Evolutionary conservation across 164 flowering plant species (phyloP), one percentile per base, ranked within the genome.

Genomic region (Taxillus chinensis): DNA sequence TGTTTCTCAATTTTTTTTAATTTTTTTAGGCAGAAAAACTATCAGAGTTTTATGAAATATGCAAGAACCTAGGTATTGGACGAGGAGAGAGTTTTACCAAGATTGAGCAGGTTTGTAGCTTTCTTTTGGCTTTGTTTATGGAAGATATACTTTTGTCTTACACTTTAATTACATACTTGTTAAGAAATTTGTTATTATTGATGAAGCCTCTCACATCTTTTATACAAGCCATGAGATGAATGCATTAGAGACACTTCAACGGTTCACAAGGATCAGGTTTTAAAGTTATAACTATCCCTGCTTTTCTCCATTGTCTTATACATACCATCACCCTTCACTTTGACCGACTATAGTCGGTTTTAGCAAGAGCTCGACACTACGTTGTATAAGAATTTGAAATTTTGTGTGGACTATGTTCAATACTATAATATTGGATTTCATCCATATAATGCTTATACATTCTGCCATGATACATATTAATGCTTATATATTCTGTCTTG

Each of bases 181-280:
- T 39, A 48, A 48, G 37, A 2, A 37, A 39, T 46, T 62, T 67
- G 3, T 63, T 67, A 6, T 66, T 55, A 15, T 51, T 62, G 54
- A 53, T 86, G 76, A 78, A 95, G 99, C 89, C 99, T 38, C 97
- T 92, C 45, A 77, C 87, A 73, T 95, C 99, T 67, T 95, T 95
- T 74, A 59, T 91, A 67, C 92, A 86, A 77, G 84, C 99, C 63
- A 95, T 95, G 99, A n/a, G 99, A 91, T 68, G 99, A 95, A 75
- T 95, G 87, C 71, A 90, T 95, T 10, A 83, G 75, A 73, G 99
- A 95, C 43, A 97, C 97, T 66, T 90, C 95, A 54, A 67, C 81
- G 15, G 70, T 78, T 62, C 83, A 81, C 55, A 86, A 80, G 58
- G 90, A 88, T 75, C 78, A 80, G 95, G 97, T 89, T 70, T 39